Evolutionary conservation across 1,139 yeast species (phyloP).

Genomic region (Meyerozyma smithsonii): DNA sequence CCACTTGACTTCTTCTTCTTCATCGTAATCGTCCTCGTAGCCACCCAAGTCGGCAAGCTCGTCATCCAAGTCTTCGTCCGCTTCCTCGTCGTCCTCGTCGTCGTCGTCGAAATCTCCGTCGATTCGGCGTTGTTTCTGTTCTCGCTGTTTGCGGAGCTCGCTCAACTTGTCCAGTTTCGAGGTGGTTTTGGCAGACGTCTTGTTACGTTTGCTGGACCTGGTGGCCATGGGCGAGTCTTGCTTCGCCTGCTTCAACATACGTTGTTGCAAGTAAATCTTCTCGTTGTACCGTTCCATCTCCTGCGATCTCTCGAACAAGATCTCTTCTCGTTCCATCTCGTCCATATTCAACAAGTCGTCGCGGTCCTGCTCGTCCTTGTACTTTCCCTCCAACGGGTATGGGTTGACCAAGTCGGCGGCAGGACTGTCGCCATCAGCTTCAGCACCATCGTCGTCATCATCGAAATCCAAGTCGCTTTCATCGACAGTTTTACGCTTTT

Average conservation of each 20-base stretch:
- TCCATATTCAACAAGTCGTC: constrained; percentile 66
- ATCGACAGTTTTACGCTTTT: constrained; percentile 12
- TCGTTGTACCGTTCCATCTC: constrained; percentile 86
- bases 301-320: constrained; percentile 87
- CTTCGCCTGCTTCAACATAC: constrained; percentile 58
- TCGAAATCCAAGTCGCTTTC: constrained; percentile 23
- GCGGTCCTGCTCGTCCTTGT: constrained; percentile 77
- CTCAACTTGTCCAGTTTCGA: constrained; percentile 56
- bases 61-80: constrained; percentile 37
- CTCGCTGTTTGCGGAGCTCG: constrained; percentile 83
- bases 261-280: constrained; percentile 72
- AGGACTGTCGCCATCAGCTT: constrained; percentile 19
- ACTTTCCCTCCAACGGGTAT: constrained; percentile 90
- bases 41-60: constrained; percentile 6
- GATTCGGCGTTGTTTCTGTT: constrained; percentile 47
- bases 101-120: constrained; percentile 23
- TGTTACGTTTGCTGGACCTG: constrained; percentile 19
- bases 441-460: constrained; percentile 35
- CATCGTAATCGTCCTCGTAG: constrained; percentile 28
- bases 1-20: constrained; percentile 48
- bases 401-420: constrained; percentile 51
- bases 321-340: constrained; percentile 87
- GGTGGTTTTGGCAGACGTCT: constrained; percentile 19
- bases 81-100: constrained; percentile 26
- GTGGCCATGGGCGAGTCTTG: constrained; percentile 32